phyloP scores from a whole-genome alignment of 306 rosid genomes.

The Biancaea sappan region DNA sequence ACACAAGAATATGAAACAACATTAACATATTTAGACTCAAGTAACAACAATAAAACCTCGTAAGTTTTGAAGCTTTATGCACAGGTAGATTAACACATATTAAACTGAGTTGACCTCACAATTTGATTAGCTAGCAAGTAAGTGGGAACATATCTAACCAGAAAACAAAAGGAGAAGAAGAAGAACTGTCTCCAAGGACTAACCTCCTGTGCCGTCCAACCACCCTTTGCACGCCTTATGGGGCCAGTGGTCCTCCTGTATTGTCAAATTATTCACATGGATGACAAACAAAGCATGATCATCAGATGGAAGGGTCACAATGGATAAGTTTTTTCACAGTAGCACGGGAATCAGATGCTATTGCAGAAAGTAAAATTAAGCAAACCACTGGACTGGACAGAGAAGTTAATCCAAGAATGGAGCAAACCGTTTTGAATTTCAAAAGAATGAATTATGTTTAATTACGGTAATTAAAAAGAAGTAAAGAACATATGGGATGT shows the following conservation, averaged over 20 bases:
- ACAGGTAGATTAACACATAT: background rate
- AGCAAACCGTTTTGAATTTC: background rate
- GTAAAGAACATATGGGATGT: slow-evolving; percentile 29
- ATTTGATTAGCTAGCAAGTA: slow-evolving; percentile 35
- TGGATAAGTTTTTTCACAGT: background rate
- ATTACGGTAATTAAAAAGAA: slow-evolving; percentile 20
- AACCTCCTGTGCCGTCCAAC: slow-evolving; percentile 98
- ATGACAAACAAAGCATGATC: slow-evolving; percentile 20
- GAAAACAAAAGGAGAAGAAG: background rate
- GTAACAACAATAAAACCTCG: background rate
- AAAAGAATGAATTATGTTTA: background rate
- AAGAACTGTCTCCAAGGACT: slow-evolving; percentile 27
- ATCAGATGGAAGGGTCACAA: slow-evolving; percentile 19
- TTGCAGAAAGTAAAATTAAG: slow-evolving; percentile 27
- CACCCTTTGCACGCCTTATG: slow-evolving; percentile 97
- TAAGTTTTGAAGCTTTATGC: background rate
- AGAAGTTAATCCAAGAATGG: background rate
- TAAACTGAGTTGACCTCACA: slow-evolving; percentile 27
- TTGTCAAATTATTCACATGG: slow-evolving; percentile 22
- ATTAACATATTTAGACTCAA: slow-evolving; percentile 16
- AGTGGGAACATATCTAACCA: slow-evolving; percentile 27
- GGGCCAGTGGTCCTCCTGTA: slow-evolving; percentile 94
- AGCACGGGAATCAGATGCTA: slow-evolving; percentile 2
- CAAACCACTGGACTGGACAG: slow-evolving; percentile 2
- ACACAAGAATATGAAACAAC: background rate